phyloP scores from a whole-genome alignment of 495 filamentous ascomycete genomes.

The Penicillium arizonense region DNA sequence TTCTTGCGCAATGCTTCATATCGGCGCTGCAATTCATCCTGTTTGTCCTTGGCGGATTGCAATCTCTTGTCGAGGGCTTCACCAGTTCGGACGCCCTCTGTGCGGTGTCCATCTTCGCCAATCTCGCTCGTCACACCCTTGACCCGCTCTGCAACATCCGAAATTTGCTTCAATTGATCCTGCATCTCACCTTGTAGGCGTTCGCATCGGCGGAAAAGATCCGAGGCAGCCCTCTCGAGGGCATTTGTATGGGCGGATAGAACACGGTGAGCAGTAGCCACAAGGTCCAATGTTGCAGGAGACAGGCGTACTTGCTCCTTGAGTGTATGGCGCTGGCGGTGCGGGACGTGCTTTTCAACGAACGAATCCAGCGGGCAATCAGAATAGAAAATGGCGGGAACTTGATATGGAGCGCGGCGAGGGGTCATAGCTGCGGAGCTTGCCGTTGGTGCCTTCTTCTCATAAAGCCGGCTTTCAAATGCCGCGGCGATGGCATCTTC shows the following conservation, averaged over 20 bases:
- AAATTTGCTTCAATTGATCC: slow-evolving; percentile 66
- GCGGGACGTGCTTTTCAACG: slow-evolving; percentile 57
- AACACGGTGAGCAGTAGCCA: slow-evolving; percentile 74
- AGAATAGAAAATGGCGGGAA: slow-evolving; percentile 61
- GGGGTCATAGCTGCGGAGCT: slow-evolving; percentile 27
- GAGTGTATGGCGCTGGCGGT: slow-evolving; percentile 58
- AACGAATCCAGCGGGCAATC: slow-evolving; percentile 58
- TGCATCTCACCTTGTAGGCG: slow-evolving; percentile 67
- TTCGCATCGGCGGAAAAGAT: slow-evolving; percentile 78
- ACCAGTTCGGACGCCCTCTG: slow-evolving; percentile 42
- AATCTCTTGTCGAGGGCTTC: slow-evolving; percentile 59
- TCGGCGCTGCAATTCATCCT: slow-evolving; percentile 56
- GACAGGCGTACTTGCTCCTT: slow-evolving; percentile 74
- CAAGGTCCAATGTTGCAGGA: slow-evolving; percentile 68
- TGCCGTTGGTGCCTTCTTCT: slow-evolving; percentile 18
- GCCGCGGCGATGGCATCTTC: slow-evolving; percentile 34
- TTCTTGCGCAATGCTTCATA: slow-evolving; percentile 65
- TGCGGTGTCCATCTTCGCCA: slow-evolving; percentile 42
- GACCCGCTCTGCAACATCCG: slow-evolving; percentile 64
- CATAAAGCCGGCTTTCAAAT: slow-evolving; percentile 30
- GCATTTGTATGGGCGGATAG: slow-evolving; percentile 70
- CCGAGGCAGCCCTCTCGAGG: slow-evolving; percentile 71
- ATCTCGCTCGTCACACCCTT: slow-evolving; percentile 65
- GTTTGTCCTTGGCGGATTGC: slow-evolving; percentile 54
- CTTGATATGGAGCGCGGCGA: slow-evolving; percentile 67